phyloP scores from a whole-genome alignment of 768 basidiomycete genomes.

The Daedaleopsis nitida region DNA sequence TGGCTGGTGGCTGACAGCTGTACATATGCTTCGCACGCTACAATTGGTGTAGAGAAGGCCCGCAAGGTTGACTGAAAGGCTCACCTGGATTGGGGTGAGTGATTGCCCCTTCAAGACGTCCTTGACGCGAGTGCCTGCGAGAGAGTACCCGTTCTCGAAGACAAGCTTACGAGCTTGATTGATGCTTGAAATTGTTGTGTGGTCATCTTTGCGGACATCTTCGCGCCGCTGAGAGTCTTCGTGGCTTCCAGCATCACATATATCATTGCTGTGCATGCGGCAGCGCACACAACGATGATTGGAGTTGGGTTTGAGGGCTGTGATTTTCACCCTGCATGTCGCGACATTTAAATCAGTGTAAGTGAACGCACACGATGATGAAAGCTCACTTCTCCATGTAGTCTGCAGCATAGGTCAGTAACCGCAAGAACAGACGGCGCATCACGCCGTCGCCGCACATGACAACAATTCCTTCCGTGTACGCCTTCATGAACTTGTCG shows the following conservation, averaged over 20 bases:
- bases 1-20: neutral
- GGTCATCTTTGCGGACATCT: neutral
- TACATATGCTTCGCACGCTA: no score
- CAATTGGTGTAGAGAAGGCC: no score
- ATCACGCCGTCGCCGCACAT: conserved; percentile 27
- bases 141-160: no score
- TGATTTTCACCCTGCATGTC: conserved; percentile 36
- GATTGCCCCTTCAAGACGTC: neutral
- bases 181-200: neutral
- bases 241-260: neutral
- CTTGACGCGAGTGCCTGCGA: neutral
- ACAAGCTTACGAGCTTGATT: neutral
- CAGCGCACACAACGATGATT: conserved; percentile 42
- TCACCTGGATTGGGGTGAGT: neutral
- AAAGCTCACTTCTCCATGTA: no score
- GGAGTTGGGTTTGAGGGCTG: conserved; percentile 40
- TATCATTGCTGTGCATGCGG: conserved; percentile 24
- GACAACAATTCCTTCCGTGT: conserved; percentile 23
- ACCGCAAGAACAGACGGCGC: conserved; percentile 21
- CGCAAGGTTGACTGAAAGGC: no score
- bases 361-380: conserved; percentile 34
- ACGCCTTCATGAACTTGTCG: conserved; percentile 25
- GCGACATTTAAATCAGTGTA: neutral
- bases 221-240: neutral
- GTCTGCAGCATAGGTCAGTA: conserved; percentile 34